These are phyloP conservation scores for Cystobasidium sp. DNA, from an alignment of 1,284 basidiomycete species.

Conservation along the genomic window DNA sequence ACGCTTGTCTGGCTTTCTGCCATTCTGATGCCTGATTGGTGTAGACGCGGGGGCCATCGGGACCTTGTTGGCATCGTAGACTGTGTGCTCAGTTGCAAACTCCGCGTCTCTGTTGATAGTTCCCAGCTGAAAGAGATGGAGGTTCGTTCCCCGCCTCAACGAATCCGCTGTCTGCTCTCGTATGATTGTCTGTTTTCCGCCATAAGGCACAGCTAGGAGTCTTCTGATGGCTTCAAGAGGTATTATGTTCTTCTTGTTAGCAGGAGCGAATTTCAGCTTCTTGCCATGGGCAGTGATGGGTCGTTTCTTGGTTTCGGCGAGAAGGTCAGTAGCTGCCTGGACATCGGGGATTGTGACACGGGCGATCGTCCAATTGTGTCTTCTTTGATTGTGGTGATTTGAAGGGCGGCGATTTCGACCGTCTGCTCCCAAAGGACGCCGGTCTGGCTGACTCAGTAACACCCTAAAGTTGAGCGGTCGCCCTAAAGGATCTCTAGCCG, in stretches of 20 bases:
- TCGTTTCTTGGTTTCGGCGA: neutral
- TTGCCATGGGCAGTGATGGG: neutral
- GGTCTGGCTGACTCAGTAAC: constrained; percentile 9
- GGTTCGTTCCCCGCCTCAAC: constrained; percentile 4
- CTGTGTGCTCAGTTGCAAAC: constrained; percentile 21
- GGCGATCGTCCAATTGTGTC: constrained; percentile 2
- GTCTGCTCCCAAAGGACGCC: neutral
- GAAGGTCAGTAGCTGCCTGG: neutral
- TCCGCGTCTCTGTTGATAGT: constrained; percentile 23
- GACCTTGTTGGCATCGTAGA: constrained; percentile 9
- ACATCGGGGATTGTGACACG: constrained; percentile 9
- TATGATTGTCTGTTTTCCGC: neutral
- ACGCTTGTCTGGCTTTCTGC: neutral
- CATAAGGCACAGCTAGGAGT: constrained; percentile 12
- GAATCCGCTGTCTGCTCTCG: constrained; percentile 2
- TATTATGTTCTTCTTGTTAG: neutral
- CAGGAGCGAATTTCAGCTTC: constrained; percentile 1
- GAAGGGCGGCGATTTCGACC: neutral
- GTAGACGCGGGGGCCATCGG: neutral
- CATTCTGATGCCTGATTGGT: neutral
- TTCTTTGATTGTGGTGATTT: neutral
- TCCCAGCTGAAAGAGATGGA: constrained; percentile 12
- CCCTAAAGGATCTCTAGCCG: neutral
- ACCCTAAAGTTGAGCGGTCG: constrained; percentile 17
- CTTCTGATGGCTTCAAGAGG: constrained; percentile 12